These are phyloP conservation scores for Vigna mungo DNA, from an alignment of 306 rosid genomes.

Conservation along the genomic window DNA sequence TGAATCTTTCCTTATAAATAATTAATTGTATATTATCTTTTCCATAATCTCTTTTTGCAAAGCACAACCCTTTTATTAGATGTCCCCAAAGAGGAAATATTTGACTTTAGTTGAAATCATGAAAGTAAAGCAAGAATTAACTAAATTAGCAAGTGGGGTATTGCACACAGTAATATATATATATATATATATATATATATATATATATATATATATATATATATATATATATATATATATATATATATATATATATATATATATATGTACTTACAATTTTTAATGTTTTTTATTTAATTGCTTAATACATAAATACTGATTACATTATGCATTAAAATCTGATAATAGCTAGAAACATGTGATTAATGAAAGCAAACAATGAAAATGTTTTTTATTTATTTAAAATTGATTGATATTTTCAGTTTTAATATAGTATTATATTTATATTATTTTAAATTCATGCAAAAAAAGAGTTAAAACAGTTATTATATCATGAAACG, in stretches of 20 bases:
- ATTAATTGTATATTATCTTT: background rate
- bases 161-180: background rate
- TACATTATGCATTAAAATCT: background rate
- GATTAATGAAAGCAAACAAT: background rate
- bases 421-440: too few relatives aligned
- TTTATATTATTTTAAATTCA: too few relatives aligned
- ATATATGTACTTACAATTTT: too few relatives aligned
- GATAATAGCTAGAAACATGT: background rate
- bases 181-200: too few relatives aligned
- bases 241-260: too few relatives aligned
- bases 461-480: too few relatives aligned
- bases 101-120: constrained; percentile 39
- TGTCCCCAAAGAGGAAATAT: constrained; percentile 38
- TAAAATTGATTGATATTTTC: too few relatives aligned
- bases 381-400: too few relatives aligned
- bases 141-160: constrained; percentile 33
- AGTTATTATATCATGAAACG: too few relatives aligned
- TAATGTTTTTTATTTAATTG: background rate
- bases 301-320: background rate
- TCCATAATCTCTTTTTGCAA: background rate
- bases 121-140: constrained; percentile 7
- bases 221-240: too few relatives aligned
- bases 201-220: too few relatives aligned
- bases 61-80: constrained; percentile 24
- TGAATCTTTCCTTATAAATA: background rate